Base-by-base conservation (phyloP, 2,329 filamentous ascomycete species). In the Chaetomium sp. region DNA sequence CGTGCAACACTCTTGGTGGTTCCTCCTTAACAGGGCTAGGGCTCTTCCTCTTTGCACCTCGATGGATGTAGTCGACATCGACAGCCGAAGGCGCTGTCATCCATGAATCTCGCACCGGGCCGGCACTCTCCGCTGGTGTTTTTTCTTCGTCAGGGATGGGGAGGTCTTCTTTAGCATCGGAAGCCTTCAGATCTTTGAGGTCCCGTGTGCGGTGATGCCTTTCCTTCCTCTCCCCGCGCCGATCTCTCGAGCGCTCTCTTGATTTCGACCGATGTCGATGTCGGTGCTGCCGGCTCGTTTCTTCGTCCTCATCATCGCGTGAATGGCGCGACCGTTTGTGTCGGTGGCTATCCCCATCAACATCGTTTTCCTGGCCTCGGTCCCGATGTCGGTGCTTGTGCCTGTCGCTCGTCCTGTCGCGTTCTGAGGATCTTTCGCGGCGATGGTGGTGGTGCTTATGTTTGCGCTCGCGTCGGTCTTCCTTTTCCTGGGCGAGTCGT, bases 51-150 rank as follows among this genome's bases (percentile, higher is more conserved):
- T 82, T 83, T 59, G 79, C 78, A 1, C 72, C 71, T 4, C 81
- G 78, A 66, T 88, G 81, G 50, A 90, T 79, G 68, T 95, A 96
- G 67, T 97, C 91, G 55, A 97, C 77, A 52, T 91, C 86, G 38
- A 95, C 73, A 0, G 86, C 84, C 0, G 88, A 89, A 0, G 92
- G 91, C 0, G 87, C 87, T 57, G 91, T 86, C 94, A 99, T 99
- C 91, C 95, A 99, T 0, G 87, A 82, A 70, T 97, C 94, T 60
- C 95, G 83, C 62, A 85, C 79, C 36, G 85, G 65, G 1, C 71
- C 67, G 57, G 67, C 70, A 62, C 59, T 64, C 60, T 64, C 62
- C 3, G 65, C 56, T 3, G 70, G 57, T 4, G 61, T 55, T 37
- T 74, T 73, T 59, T 78, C 76, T 27, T 82, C 79, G 38, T 81